phyloP scores from a whole-genome alignment of 2,329 filamentous ascomycete species.

The Paecilomyces dactylethromorphus region DNA sequence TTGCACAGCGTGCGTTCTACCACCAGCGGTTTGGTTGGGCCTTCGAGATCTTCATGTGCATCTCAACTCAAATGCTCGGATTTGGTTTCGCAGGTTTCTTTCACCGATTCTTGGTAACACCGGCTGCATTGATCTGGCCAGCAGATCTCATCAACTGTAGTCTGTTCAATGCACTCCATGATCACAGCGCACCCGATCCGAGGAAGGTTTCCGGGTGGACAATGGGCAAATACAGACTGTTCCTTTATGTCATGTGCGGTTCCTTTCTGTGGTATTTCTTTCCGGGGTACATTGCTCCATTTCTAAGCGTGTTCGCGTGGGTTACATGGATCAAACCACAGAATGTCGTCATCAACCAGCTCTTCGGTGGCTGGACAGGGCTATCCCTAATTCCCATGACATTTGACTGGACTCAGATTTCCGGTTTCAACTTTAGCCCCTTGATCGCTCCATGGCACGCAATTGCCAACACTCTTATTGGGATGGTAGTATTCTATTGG shows the following conservation, averaged over 20 bases:
- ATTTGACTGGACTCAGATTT: slow-evolving; percentile 70
- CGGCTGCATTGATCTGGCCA: slow-evolving; percentile 69
- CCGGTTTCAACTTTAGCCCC: slow-evolving; percentile 62
- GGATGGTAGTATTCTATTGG: slow-evolving; percentile 60
- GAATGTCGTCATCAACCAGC: slow-evolving; percentile 61
- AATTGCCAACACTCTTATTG: slow-evolving; percentile 66
- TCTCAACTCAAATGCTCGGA: slow-evolving; percentile 63
- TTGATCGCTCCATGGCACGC: slow-evolving; percentile 67
- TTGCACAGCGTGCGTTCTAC: slow-evolving; percentile 67
- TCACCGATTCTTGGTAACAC: slow-evolving; percentile 51
- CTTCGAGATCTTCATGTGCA: slow-evolving; percentile 60
- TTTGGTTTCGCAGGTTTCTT: slow-evolving; percentile 65
- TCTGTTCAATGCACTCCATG: slow-evolving; percentile 68
- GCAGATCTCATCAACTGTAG: slow-evolving; percentile 59
- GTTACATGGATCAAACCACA: slow-evolving; percentile 66
- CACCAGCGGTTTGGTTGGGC: slow-evolving; percentile 60
- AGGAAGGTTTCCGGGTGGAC: slow-evolving; percentile 55
- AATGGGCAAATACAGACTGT: slow-evolving; percentile 62
- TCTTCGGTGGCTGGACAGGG: slow-evolving; percentile 65
- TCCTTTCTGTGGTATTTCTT: slow-evolving; percentile 64
- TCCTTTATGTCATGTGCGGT: slow-evolving; percentile 50
- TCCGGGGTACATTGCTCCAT: slow-evolving; percentile 63
- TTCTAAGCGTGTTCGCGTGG: slow-evolving; percentile 64
- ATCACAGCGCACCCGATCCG: slow-evolving; percentile 51
- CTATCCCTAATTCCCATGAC: slow-evolving; percentile 64